These are phyloP conservation scores for Aspergillus affinis DNA, from an alignment of 495 filamentous ascomycete species.

Conservation along the genomic window DNA sequence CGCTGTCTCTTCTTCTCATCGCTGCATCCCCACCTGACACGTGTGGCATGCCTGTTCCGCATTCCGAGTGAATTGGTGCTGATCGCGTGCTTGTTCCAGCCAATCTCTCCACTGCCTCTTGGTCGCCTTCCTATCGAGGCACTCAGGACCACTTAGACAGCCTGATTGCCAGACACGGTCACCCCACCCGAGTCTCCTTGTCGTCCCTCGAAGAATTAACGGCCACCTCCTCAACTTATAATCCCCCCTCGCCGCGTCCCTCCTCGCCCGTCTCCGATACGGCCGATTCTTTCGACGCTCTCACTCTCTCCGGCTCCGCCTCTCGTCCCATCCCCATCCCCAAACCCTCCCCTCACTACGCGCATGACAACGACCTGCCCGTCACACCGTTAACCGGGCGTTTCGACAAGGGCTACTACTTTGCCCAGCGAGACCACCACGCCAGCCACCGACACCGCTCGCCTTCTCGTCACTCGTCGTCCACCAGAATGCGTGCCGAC, in stretches of 20 bases:
- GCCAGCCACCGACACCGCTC: conserved; percentile 19
- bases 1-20: conserved; percentile 6
- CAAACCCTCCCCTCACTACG: conserved; percentile 18
- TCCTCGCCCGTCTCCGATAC: conserved; percentile 19
- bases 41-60: conserved; percentile 43
- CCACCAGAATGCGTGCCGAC: conserved; percentile 41
- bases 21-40: conserved; percentile 28
- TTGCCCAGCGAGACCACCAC: conserved; percentile 35
- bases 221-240: conserved; percentile 64
- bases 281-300: conserved; percentile 28
- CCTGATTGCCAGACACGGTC: conserved; percentile 48
- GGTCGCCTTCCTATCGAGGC: conserved; percentile 45
- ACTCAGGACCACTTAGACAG: conserved; percentile 76
- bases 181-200: conserved; percentile 60
- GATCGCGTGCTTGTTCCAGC: conserved; percentile 57
- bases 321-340: conserved; percentile 47
- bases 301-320: conserved; percentile 28
- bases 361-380: conserved; percentile 38
- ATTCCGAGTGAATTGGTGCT: conserved; percentile 50
- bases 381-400: conserved; percentile 47
- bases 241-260: conserved; percentile 43
- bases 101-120: conserved; percentile 50
- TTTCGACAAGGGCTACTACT: conserved; percentile 40
- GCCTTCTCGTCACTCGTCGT: conserved; percentile 23
- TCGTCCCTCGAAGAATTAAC: conserved; percentile 71